Evolutionary conservation across 257 asterid genomes (phyloP).

Genomic region (Marsdenia floribunda): DNA sequence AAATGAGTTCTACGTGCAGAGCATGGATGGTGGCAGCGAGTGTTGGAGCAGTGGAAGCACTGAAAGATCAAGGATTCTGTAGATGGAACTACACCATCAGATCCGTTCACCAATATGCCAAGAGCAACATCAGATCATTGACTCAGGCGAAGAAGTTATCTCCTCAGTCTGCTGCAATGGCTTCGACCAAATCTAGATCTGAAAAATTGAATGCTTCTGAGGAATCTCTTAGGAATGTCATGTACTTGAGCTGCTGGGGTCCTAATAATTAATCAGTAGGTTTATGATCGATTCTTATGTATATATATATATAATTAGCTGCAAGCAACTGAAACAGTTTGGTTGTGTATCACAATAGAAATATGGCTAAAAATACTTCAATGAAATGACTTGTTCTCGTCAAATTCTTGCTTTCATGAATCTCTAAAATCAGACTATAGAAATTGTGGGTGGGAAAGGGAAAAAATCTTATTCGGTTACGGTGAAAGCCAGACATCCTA

Average conservation of each 20-base stretch:
- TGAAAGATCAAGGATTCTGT: conserved; percentile 29
- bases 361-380: too few relatives aligned
- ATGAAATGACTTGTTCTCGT: too few relatives aligned
- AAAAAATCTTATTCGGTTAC: conserved; percentile 41
- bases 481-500: conserved; percentile 99
- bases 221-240: conserved; percentile 26
- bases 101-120: conserved; percentile 14
- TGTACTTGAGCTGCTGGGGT: conserved; percentile 33
- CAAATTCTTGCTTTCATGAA: too few relatives aligned
- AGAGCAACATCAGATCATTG: conserved; percentile 16
- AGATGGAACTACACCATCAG: conserved; percentile 22
- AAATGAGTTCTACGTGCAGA: conserved; percentile 24
- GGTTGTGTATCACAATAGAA: too few relatives aligned
- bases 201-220: conserved; percentile 15
- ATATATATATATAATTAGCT: neutral
- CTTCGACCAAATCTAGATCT: neutral
- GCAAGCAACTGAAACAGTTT: neutral
- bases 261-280: conserved; percentile 6
- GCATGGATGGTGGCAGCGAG: conserved; percentile 23
- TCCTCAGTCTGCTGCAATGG: conserved; percentile 7
- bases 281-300: neutral
- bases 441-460: too few relatives aligned
- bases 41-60: conserved; percentile 25
- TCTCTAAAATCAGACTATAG: too few relatives aligned
- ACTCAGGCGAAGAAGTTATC: conserved; percentile 20